Evolutionary conservation across 78 protist species (phyloP).

Genomic region (Chrysochromulina parva): DNA sequence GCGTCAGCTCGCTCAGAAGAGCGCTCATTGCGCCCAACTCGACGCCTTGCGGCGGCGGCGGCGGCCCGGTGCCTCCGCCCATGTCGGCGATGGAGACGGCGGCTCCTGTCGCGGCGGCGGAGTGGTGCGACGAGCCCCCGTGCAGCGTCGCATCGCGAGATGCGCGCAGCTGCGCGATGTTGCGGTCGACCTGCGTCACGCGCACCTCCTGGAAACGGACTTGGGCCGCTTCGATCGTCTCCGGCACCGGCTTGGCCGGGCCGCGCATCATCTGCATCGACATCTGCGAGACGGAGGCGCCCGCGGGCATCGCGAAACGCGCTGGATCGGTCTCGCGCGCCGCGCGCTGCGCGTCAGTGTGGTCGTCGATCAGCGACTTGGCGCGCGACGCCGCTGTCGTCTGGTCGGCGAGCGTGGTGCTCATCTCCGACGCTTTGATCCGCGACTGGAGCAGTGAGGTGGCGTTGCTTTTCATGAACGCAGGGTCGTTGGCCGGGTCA

Average conservation of each 20-base stretch:
- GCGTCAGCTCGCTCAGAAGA: too few relatives aligned
- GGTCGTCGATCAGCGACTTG: background rate
- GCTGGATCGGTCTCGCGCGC: background rate
- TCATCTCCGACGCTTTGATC: background rate
- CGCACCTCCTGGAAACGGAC: slow-evolving; percentile 43
- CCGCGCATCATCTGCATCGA: background rate
- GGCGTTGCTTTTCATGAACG: slow-evolving; percentile 31
- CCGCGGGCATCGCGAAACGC: background rate
- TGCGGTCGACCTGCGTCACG: slow-evolving; percentile 28
- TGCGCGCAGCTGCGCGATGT: slow-evolving; percentile 49
- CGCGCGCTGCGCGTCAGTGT: background rate
- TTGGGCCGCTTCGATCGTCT: background rate
- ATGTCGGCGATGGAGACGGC: too few relatives aligned
- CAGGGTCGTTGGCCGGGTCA: slow-evolving; percentile 19
- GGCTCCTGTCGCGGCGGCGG: background rate
- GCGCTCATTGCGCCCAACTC: too few relatives aligned
- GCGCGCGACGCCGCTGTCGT: background rate
- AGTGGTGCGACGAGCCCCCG: background rate
- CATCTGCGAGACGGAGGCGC: background rate
- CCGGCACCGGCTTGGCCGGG: background rate
- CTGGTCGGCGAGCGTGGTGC: background rate
- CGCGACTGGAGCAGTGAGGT: background rate
- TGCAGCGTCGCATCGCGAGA: background rate
- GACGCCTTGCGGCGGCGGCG: too few relatives aligned
- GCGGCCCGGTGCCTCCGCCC: background rate